Base-by-base conservation (phyloP, 768 basidiomycete genomes). In the Hemileccinum impolitum region DNA sequence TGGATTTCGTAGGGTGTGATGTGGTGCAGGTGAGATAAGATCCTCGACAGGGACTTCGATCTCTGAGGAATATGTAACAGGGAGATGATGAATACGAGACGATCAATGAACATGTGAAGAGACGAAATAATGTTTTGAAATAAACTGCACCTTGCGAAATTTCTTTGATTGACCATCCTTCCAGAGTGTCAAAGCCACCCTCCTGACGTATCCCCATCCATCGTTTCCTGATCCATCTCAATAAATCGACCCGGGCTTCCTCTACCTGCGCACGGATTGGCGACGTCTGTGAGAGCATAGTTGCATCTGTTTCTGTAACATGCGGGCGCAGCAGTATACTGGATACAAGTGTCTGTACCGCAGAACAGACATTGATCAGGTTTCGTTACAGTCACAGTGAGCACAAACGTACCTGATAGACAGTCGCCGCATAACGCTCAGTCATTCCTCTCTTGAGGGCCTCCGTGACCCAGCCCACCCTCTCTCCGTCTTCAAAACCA, bases 121-220 rank as follows among this genome's bases (percentile, higher is more conserved):
- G 43, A 34, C 4, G 4, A 12, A 5, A 21, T 17, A 23, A 23
- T 3, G 23, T 6, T 23, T 23, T 23, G 23, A 23, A 39, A 26
- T 28, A 21, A 28, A 37, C 19, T 56, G 13, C 31, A 67, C 67
- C 67, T 54, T 65, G 67, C 3, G 67, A 65, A 35, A 98, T 91
- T 61, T 97, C 95, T 63, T 91, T 86, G 46, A 94, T 64, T 0
- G 87, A 83, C 91, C 92, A 96, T 4, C 76, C 77, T 42, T 95
- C 91, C n/a, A 98, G 74, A 4, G 69, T 62, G 43, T 87, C 84
- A 58, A 97, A 95, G 0, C 89, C 90, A n/a, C 81, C 80, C 43
- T 83, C 82, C 42, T 85, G 81, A 12, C 85, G 76, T 25, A 93
- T 79, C 12, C 72, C 76, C 39, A 85, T 60, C 92, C 91, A 96